These are phyloP conservation scores for Wickerhamomyces alni DNA, from an alignment of 805 yeast genomes.

Conservation along the genomic window DNA sequence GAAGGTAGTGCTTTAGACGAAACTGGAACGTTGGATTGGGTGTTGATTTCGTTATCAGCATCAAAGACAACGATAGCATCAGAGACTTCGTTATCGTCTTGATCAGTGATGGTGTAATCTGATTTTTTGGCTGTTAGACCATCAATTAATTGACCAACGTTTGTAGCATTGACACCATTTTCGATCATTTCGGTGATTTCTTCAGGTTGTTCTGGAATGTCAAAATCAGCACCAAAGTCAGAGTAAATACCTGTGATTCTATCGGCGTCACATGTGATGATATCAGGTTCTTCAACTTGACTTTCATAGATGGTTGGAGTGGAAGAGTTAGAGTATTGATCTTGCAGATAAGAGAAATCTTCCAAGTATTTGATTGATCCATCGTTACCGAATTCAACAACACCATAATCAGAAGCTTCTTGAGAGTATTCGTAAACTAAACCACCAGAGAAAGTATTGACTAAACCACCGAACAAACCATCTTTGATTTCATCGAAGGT, in stretches of 20 bases:
- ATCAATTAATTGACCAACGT: slow-evolving; percentile 38
- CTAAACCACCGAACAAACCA: slow-evolving; percentile 63
- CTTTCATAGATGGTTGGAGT: slow-evolving; percentile 33
- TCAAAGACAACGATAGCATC: slow-evolving; percentile 33
- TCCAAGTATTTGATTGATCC: slow-evolving; percentile 33
- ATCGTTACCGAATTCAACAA: slow-evolving; percentile 48
- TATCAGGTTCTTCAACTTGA: slow-evolving; percentile 25
- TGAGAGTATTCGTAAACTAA: slow-evolving; percentile 87
- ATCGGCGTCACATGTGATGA: slow-evolving; percentile 35
- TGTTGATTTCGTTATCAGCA: slow-evolving; percentile 30
- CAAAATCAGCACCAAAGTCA: slow-evolving; percentile 40
- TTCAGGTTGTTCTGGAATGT: slow-evolving; percentile 41
- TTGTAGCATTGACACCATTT: slow-evolving; percentile 41
- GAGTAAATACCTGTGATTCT: slow-evolving; percentile 30
- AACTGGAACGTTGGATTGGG: slow-evolving; percentile 20
- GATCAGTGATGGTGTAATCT: slow-evolving; percentile 34
- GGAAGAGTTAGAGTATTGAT: slow-evolving; percentile 31
- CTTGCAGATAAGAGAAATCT: slow-evolving; percentile 48
- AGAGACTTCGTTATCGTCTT: slow-evolving; percentile 27
- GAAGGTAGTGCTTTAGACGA: slow-evolving; percentile 12
- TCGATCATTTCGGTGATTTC: slow-evolving; percentile 37
- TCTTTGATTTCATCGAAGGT: slow-evolving; percentile 74
- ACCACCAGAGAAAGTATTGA: slow-evolving; percentile 75
- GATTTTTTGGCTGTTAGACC: slow-evolving; percentile 31
- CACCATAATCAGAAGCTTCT: slow-evolving; percentile 74